Base-by-base conservation (phyloP, 2,329 filamentous ascomycete genomes). In the Colletotrichum destructivum region DNA sequence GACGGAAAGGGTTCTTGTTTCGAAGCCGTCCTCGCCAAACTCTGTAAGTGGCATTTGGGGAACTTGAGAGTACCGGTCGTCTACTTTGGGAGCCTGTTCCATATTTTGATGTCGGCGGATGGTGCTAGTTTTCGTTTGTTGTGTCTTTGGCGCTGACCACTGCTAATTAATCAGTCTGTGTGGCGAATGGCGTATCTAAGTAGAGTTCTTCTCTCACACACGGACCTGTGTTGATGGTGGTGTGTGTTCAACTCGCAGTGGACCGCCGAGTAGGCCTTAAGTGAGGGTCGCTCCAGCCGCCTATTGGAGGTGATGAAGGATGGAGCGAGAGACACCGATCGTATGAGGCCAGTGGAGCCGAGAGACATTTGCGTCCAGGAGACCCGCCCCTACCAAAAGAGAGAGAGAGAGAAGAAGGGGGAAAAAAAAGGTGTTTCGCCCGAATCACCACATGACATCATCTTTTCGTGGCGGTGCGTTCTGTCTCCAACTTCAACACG, bases 291-390 rank as follows among this genome's bases (percentile, higher is more conserved):
- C 23, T n/a, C 21, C 42, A n/a, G 35, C 12, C 38, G 31, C 47
- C 40, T 9, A 51, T 62, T 62, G 46, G 46, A 42, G 47, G 13
- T 21, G 16, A 46, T n/a, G 23, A 55, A 18, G 9, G 46, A 52
- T 42, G 47, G 35, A 62, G 60, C 47, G 3, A 18, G 60, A 54
- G 21, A 12, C 54, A 52, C 31, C 9, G 8, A 35, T 69, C 47
- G 55, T 67, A 57, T 65, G 63, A n/a, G 21, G 63, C n/a, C 46
- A n/a, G 69, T 69, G 69, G 69, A 69, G 69, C 16, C 59, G 42
- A 47, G 46, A 64, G 66, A 55, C 35, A 60, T 63, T 69, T 69
- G 59, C 64, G 59, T 59, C 47, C 47, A 69, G 26, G 31, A 42
- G 46, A 38, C 26, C 56, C 63, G 49, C 68, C 44, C 31, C 8